Evolutionary conservation across 2,329 filamentous ascomycete genomes (phyloP).

Genomic region (Ustilaginoidea virens): DNA sequence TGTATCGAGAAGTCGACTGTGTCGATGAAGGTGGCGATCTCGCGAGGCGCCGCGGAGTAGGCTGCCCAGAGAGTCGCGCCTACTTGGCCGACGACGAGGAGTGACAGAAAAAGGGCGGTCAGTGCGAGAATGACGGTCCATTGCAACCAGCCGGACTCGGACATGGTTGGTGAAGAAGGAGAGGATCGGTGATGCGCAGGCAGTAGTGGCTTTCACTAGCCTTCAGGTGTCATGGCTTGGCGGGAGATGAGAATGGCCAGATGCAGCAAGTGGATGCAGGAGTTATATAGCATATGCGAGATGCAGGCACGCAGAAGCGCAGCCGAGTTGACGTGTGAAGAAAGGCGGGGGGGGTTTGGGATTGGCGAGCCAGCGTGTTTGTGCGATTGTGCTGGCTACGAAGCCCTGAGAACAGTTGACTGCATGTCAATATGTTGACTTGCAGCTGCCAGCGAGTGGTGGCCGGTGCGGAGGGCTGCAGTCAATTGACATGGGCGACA

Average conservation of each 20-base stretch:
- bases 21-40: conserved; percentile 42
- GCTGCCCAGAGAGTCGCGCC: conserved; percentile 36
- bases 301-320: too few species aligned
- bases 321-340: too few species aligned
- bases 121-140: conserved; percentile 43
- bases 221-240: conserved; percentile 5
- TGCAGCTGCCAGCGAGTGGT: not conserved
- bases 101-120: conserved; percentile 40
- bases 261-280: conserved; percentile 3
- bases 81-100: conserved; percentile 37
- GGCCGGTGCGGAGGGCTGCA: too few species aligned
- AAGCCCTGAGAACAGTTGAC: not conserved
- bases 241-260: not conserved
- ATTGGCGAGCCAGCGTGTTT: conserved; percentile 3
- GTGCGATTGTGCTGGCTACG: conserved; percentile 2
- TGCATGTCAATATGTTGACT: not conserved
- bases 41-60: conserved; percentile 41
- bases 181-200: conserved; percentile 8
- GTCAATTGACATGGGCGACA: too few species aligned
- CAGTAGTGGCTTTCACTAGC: conserved; percentile 5
- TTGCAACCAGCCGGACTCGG: conserved; percentile 33
- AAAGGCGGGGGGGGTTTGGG: not conserved
- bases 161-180: conserved; percentile 24
- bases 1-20: conserved; percentile 44
- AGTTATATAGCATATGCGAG: conserved; percentile 3